A percentile compares a stretch with the other conserved stretches of the same genome.
Evolutionary conservation across 2,329 filamentous ascomycete species (phyloP).

Genomic region (Arachnopeziza araneosa): DNA sequence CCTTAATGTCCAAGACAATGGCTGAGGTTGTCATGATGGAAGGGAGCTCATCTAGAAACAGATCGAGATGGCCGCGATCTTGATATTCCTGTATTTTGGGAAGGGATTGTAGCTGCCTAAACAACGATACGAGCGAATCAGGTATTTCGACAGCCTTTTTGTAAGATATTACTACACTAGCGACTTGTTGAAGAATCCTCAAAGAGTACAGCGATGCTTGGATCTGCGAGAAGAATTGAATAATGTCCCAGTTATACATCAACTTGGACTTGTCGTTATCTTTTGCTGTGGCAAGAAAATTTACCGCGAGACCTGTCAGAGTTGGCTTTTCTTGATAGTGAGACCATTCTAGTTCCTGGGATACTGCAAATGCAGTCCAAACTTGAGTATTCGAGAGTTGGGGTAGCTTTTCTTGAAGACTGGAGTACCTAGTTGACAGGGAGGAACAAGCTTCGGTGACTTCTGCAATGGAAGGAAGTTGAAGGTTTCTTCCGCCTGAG

Average conservation of each 20-base stretch:
- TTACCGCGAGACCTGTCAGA: constrained; percentile 8
- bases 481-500: constrained; percentile 23
- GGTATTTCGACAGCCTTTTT: constrained; percentile 3
- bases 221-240: constrained; percentile 29
- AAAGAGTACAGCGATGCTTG: constrained; percentile 31
- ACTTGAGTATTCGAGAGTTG: constrained; percentile 10
- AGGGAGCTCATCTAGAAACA: not conserved
- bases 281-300: constrained; percentile 8
- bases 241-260: constrained; percentile 26
- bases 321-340: constrained; percentile 18
- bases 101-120: constrained; percentile 16
- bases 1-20: constrained; percentile 8
- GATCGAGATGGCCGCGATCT: constrained; percentile 6
- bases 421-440: constrained; percentile 13
- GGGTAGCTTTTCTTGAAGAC: constrained; percentile 13
- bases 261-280: not conserved
- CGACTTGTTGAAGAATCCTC: constrained; percentile 29
- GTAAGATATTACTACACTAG: constrained; percentile 14
- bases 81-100: constrained; percentile 18
- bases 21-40: constrained; percentile 10
- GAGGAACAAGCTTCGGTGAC: constrained; percentile 21
- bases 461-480: constrained; percentile 20
- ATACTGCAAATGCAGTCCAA: constrained; percentile 25
- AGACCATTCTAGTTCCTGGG: constrained; percentile 28
- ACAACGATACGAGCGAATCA: constrained; percentile 7